Evolutionary conservation across 805 yeast species (phyloP).

Genomic region (Tetrapisispora phaffii): DNA sequence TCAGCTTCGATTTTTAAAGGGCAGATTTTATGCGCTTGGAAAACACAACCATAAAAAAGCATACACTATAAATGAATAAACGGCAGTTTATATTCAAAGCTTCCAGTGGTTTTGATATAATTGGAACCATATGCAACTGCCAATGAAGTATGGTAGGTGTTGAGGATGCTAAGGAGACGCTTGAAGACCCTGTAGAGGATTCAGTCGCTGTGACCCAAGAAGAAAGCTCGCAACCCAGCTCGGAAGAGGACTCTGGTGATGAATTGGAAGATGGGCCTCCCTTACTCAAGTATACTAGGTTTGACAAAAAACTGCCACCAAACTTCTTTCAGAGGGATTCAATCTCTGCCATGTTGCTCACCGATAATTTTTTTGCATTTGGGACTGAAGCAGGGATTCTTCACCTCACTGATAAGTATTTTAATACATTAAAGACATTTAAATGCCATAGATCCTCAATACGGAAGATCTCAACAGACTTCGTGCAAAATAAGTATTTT

Average conservation of each 20-base stretch:
- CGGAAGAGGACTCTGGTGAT: conserved; percentile 34
- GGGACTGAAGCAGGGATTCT: conserved; percentile 86
- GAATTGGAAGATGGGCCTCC: conserved; percentile 56
- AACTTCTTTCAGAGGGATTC: conserved; percentile 68
- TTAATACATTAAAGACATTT: conserved; percentile 56
- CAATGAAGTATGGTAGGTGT: conserved; percentile 12
- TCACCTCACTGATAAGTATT: conserved; percentile 47
- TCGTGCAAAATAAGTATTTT: conserved; percentile 57
- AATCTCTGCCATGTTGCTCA: conserved; percentile 57
- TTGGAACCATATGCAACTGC: too few relatives aligned
- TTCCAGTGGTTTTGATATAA: too few relatives aligned
- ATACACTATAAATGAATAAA: too few relatives aligned
- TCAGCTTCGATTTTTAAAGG: too few relatives aligned
- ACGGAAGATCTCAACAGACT: conserved; percentile 43
- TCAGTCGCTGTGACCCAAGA: background rate
- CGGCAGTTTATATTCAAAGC: too few relatives aligned
- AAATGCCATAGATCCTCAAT: conserved; percentile 83
- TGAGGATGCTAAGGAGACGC: conserved; percentile 15
- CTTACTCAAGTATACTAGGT: conserved; percentile 59
- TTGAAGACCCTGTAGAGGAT: conserved; percentile 15
- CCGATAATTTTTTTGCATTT: conserved; percentile 55
- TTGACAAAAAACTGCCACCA: conserved; percentile 53
- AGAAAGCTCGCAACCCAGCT: conserved; percentile 5
- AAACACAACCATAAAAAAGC: too few relatives aligned
- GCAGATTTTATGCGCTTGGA: too few relatives aligned